Conservation (phyloP, 768 basidiomycete species). For the Clavaria fumosa region DNA sequence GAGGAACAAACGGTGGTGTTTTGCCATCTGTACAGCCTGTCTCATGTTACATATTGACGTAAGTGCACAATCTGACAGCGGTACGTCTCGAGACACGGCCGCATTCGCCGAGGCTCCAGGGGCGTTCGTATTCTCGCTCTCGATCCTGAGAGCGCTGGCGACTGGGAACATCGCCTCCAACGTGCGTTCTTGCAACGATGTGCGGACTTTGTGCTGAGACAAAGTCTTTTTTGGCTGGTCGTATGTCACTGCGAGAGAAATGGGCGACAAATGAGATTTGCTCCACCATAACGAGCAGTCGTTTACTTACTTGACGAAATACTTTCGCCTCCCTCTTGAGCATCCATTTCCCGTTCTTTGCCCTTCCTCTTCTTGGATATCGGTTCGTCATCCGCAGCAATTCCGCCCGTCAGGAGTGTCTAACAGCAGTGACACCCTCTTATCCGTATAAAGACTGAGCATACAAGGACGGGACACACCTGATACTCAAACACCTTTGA, state of each 20-base stretch:
- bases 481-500: conserved; percentile 65
- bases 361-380: conserved; percentile 25
- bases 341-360: conserved; percentile 22
- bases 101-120: conserved; percentile 7
- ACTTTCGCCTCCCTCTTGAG: conserved; percentile 16
- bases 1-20: conserved; percentile 47
- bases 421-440: conserved; percentile 13
- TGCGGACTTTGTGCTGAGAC: conserved; percentile 86
- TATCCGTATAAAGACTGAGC: neutral
- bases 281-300: neutral
- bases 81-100: conserved; percentile 35
- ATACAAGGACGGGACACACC: conserved; percentile 19
- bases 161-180: conserved; percentile 91
- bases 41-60: conserved; percentile 62
- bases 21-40: conserved; percentile 36
- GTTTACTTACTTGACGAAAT: conserved; percentile 15
- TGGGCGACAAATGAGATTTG: neutral
- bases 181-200: conserved; percentile 74
- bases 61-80: conserved; percentile 62
- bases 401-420: conserved; percentile 47
- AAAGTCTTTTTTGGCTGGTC: conserved; percentile 34
- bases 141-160: conserved; percentile 34
- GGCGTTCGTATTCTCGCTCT: conserved; percentile 11
- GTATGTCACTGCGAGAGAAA: conserved; percentile 4
- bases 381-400: conserved; percentile 20